phyloP scores from a whole-genome alignment of 2,329 filamentous ascomycete species.

The Neonectria hederae region DNA sequence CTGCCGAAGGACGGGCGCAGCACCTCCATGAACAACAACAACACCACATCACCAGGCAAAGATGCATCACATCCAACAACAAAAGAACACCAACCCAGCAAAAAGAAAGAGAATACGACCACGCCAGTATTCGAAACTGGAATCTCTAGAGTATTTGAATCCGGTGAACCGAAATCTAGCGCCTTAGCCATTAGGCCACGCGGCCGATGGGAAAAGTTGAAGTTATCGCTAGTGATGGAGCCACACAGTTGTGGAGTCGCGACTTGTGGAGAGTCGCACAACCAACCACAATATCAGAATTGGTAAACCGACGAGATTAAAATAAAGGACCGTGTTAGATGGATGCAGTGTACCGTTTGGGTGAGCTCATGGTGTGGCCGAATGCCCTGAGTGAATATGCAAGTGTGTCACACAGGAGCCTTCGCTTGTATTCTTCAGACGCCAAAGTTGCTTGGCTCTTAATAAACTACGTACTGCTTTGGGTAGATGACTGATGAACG shows the following conservation, averaged over 20 bases:
- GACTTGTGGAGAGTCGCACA: not conserved
- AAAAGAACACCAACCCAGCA: too few species aligned
- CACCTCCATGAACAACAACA: too few species aligned
- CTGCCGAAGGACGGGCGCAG: too few species aligned
- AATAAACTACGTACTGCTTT: not conserved
- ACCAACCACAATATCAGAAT: not conserved
- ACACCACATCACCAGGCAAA: too few species aligned
- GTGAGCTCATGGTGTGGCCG: not conserved
- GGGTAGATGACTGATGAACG: not conserved
- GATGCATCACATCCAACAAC: too few species aligned
- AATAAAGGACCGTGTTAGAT: not conserved
- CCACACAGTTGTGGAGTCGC: not conserved
- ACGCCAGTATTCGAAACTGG: too few species aligned
- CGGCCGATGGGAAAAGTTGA: conserved; percentile 15
- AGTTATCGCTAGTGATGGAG: not conserved
- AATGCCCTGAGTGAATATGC: not conserved
- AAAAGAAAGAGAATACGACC: too few species aligned
- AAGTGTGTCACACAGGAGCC: not conserved
- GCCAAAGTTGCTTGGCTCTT: not conserved
- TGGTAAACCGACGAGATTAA: not conserved
- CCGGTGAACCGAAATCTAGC: too few species aligned
- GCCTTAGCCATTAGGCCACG: conserved; percentile 26
- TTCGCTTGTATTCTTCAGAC: not conserved
- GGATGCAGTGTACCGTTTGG: not conserved
- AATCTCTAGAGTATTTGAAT: too few species aligned